Base-by-base conservation (phyloP, 2,329 filamentous ascomycete genomes). In the Fusarium pilosicola region DNA sequence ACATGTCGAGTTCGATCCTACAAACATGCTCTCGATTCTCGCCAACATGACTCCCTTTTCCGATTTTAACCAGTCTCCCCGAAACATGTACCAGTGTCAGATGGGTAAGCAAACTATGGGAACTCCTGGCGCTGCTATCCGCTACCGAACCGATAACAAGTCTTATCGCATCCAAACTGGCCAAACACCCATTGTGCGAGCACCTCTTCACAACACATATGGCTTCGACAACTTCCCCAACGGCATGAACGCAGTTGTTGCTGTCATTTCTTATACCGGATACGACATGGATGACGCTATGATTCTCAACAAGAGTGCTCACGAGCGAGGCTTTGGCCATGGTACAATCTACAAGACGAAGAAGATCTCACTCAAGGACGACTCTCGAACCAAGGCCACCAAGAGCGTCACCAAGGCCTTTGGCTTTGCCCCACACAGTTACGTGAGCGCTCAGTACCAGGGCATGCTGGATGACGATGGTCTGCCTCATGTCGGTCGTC, bases 221-320 rank as follows among this genome's bases (percentile, higher is more conserved):
- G 96, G 96, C 26, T 91, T 98, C 69, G 96, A 99, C 85, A 98
- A 98, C 83, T 99, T 98, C 83, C 96, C 96, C 62, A 98, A 98
- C 81, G 96, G 96, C 34, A 95, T 91, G 79, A 99, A 99, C 79
- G 94, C 95, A 14, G 91, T 98, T 44, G 96, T 99, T 66, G 96
- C 96, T 67, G 97, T 99, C 82, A 97, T 99, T 73, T 98, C 96
- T 1, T 99, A 99, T 83, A 98, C 96, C 5, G 96, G 96, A 58
- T 99, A 98, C 84, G 96, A 99, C 88, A 99, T 99, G 96, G 96
- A 99, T 87, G 96, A 99, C 85, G 96, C 96, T 81, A 98, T 98
- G 96, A 98, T 99, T 80, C 88, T 99, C 81, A 98, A 98, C 87
- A 98, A 98, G 83, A 97, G 95, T 26, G 92, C 96, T 6, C 94